phyloP scores from a whole-genome alignment of 2,329 filamentous ascomycete genomes.

The Drechslerella dactyloides region DNA sequence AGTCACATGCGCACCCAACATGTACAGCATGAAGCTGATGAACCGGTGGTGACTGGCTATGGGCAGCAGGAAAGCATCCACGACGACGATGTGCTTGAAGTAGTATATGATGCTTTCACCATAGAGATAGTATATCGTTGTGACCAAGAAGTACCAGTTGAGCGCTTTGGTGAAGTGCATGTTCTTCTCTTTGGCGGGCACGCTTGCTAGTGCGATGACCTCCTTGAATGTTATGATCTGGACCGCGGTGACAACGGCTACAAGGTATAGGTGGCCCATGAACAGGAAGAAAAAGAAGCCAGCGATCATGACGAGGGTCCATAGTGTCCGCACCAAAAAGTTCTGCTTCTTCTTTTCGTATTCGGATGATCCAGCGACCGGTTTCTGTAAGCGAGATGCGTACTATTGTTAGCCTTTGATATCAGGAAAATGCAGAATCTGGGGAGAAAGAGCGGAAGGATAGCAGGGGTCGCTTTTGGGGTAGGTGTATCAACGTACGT shows the following conservation, averaged over 20 bases:
- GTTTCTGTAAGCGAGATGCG: slow-evolving; percentile 49
- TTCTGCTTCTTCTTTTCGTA: slow-evolving; percentile 99
- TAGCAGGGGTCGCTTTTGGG: slow-evolving; percentile 38
- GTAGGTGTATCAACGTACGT: slow-evolving; percentile 28
- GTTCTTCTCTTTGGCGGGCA: slow-evolving; percentile 87
- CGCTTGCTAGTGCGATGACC: slow-evolving; percentile 95
- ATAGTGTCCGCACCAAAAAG: slow-evolving; percentile 94
- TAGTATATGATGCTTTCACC: slow-evolving; percentile 99
- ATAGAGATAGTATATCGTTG: slow-evolving; percentile 98
- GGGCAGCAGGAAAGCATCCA: slow-evolving; percentile 89
- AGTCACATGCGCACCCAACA: slow-evolving; percentile 73
- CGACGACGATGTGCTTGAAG: slow-evolving; percentile 97
- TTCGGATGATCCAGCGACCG: slow-evolving; percentile 64
- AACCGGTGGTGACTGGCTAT: slow-evolving; percentile 97
- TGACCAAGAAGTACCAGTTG: slow-evolving; percentile 99
- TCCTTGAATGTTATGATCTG: slow-evolving; percentile 99
- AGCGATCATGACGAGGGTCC: slow-evolving; percentile 97
- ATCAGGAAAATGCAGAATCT: slow-evolving; percentile 20
- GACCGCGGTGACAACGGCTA: slow-evolving; percentile 86
- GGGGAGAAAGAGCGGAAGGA: slow-evolving; percentile 10
- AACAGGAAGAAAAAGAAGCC: slow-evolving; percentile 91
- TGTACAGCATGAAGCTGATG: slow-evolving; percentile 97
- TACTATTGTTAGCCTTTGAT: slow-evolving; percentile 28
- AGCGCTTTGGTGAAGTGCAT: slow-evolving; percentile 92
- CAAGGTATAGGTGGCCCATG: slow-evolving; percentile 96